Evolutionary conservation across 2,329 filamentous ascomycete genomes (phyloP).

Genomic region (Leptosphaerulina australis): DNA sequence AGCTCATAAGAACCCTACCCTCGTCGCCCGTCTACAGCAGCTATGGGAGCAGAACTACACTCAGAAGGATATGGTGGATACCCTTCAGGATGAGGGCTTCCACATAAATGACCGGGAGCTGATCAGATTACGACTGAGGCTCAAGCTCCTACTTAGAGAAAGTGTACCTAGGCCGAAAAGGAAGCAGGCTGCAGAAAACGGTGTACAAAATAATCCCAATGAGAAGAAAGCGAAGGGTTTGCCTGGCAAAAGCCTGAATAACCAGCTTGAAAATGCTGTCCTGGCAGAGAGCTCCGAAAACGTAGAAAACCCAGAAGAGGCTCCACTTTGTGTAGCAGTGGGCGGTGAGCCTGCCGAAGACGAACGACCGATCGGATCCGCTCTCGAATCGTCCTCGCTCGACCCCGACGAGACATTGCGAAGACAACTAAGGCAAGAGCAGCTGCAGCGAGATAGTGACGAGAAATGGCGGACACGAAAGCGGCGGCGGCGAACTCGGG

Average conservation of each 20-base stretch:
- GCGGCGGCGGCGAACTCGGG: slow-evolving; percentile 69
- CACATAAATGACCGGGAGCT: slow-evolving; percentile 74
- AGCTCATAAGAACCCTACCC: slow-evolving; percentile 69
- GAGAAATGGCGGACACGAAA: slow-evolving; percentile 69
- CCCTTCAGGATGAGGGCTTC: slow-evolving; percentile 74
- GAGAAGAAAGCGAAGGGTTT: slow-evolving; percentile 22
- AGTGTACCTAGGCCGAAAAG: slow-evolving; percentile 60
- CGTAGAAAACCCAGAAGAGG: slow-evolving; percentile 22
- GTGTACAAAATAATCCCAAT: slow-evolving; percentile 19
- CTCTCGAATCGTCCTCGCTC: slow-evolving; percentile 16
- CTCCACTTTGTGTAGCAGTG: background rate
- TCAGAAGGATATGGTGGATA: slow-evolving; percentile 75
- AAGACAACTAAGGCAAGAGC: slow-evolving; percentile 38
- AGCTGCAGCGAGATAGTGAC: slow-evolving; percentile 63
- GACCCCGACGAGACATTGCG: slow-evolving; percentile 34
- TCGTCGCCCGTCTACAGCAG: slow-evolving; percentile 73
- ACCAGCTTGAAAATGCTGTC: slow-evolving; percentile 39
- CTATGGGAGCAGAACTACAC: slow-evolving; percentile 77
- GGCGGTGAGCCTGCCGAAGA: slow-evolving; percentile 11
- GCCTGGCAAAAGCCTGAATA: slow-evolving; percentile 29
- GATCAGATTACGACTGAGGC: slow-evolving; percentile 70
- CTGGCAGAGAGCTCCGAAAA: slow-evolving; percentile 30
- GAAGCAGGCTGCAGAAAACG: slow-evolving; percentile 33
- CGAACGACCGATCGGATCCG: slow-evolving; percentile 6
- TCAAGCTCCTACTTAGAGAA: slow-evolving; percentile 69